Evolutionary conservation across 1,284 basidiomycete genomes (phyloP).

Genomic region (Marasmius oreades): DNA sequence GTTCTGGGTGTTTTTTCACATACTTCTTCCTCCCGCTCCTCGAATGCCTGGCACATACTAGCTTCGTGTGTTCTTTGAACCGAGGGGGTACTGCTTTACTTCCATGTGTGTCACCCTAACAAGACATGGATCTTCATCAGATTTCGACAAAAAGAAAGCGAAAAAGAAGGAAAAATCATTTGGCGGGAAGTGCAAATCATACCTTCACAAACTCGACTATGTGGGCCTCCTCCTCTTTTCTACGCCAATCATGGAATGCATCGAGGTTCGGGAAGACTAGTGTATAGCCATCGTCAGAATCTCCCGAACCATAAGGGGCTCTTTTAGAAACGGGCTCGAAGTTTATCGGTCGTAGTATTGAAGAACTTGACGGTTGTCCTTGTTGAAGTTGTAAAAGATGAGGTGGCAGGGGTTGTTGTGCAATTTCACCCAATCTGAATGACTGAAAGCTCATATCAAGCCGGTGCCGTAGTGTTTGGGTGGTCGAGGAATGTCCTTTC

Average conservation of each 20-base stretch:
- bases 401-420: slow-evolving; percentile 48
- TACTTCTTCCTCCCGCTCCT: slow-evolving; percentile 80
- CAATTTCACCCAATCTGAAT: slow-evolving; percentile 63
- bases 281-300: slow-evolving; percentile 75
- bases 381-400: slow-evolving; percentile 39
- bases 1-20: slow-evolving; percentile 78
- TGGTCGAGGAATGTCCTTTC: no score
- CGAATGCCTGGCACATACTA: slow-evolving; percentile 77
- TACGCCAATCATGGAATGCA: slow-evolving; percentile 69
- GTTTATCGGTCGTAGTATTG: slow-evolving; percentile 13
- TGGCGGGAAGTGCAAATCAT: slow-evolving; percentile 16
- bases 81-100: slow-evolving; percentile 79
- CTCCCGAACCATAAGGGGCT: slow-evolving; percentile 73
- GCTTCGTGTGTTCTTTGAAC: slow-evolving; percentile 81
- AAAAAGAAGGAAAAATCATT: no score
- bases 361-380: slow-evolving; percentile 12
- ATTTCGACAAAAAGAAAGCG: no score
- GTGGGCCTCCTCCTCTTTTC: slow-evolving; percentile 66
- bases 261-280: slow-evolving; percentile 62
- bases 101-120: slow-evolving; percentile 69
- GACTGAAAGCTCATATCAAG: slow-evolving; percentile 67
- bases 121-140: no score
- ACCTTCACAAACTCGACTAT: slow-evolving; percentile 80
- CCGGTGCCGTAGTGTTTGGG: no score
- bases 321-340: slow-evolving; percentile 33